These are phyloP conservation scores for Solanum gracilifrons DNA, from an alignment of 257 asterid genomes.

Conservation along the genomic window DNA sequence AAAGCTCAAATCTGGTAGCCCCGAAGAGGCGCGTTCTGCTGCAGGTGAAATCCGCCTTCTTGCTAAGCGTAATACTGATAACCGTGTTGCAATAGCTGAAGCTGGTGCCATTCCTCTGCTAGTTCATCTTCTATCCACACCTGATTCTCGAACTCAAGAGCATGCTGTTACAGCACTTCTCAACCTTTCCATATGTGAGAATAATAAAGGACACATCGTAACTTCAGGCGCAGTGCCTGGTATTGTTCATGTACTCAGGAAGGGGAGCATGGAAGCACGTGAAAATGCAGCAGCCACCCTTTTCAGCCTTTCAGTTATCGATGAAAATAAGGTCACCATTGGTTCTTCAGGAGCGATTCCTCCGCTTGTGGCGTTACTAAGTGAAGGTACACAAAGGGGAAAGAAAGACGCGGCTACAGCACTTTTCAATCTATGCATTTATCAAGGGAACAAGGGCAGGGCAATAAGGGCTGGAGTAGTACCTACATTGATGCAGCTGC, in stretches of 20 bases:
- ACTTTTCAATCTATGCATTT: conserved; percentile 13
- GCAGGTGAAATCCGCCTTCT: conserved; percentile 9
- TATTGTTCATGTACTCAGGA: conserved; percentile 6
- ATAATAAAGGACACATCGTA: conserved; percentile 5
- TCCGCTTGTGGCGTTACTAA: conserved; percentile 9
- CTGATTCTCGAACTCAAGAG: conserved; percentile 5
- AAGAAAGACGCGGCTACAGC: conserved; percentile 23
- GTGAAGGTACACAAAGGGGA: conserved; percentile 8
- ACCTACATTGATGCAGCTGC: conserved; percentile 1
- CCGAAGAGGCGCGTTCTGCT: not conserved
- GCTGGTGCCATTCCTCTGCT: conserved; percentile 7
- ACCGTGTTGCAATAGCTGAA: conserved; percentile 5
- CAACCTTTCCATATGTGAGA: conserved; percentile 12
- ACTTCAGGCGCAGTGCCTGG: conserved; percentile 5
- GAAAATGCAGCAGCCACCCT: conserved; percentile 18
- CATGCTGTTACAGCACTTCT: conserved; percentile 9
- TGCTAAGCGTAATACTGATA: not conserved
- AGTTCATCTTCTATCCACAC: not conserved
- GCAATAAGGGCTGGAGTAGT: conserved; percentile 19
- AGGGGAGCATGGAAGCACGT: conserved; percentile 8
- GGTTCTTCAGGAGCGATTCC: conserved; percentile 10
- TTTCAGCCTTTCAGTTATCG: conserved; percentile 11
- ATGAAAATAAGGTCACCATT: conserved; percentile 6
- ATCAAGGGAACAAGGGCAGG: conserved; percentile 13
- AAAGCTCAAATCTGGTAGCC: conserved; percentile 2